phyloP scores from a whole-genome alignment of 2,329 filamentous ascomycete species.

The Ceratocystis alfenasii region DNA sequence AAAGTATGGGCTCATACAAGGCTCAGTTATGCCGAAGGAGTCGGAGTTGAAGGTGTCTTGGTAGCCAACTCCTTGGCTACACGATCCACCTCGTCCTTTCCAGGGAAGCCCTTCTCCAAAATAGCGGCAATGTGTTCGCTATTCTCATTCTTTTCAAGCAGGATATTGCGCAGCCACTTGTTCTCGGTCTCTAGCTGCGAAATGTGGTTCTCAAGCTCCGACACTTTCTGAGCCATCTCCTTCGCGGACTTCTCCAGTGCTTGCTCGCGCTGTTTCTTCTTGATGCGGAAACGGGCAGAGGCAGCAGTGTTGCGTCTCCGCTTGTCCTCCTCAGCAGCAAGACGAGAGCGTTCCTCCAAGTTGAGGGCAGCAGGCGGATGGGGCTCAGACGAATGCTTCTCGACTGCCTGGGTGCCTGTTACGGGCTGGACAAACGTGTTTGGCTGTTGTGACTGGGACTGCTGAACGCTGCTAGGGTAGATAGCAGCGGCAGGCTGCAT shows the following conservation, averaged over 20 bases:
- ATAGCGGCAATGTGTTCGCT: conserved; percentile 39
- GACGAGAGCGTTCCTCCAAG: conserved; percentile 58
- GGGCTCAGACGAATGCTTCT: conserved; percentile 37
- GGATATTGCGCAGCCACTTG: conserved; percentile 67
- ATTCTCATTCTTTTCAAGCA: conserved; percentile 68
- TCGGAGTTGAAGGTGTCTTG: background rate
- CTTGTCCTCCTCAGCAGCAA: conserved; percentile 80
- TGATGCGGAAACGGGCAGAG: conserved; percentile 77
- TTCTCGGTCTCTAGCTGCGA: conserved; percentile 72
- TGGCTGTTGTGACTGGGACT: conserved; percentile 24
- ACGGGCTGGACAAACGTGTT: conserved; percentile 22
- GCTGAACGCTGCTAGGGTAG: conserved; percentile 34
- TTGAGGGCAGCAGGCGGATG: conserved; percentile 37
- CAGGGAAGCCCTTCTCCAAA: conserved; percentile 41
- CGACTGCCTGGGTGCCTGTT: conserved; percentile 28
- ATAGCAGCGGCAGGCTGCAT: conserved; percentile 42
- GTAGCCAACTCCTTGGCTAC: conserved; percentile 11
- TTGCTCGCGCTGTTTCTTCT: conserved; percentile 93
- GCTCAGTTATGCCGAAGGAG: background rate
- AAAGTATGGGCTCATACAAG: background rate
- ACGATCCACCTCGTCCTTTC: conserved; percentile 18
- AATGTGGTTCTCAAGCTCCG: conserved; percentile 58
- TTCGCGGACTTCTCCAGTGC: conserved; percentile 70
- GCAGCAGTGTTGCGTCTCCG: conserved; percentile 79
- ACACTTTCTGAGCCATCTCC: conserved; percentile 71